phyloP scores from a whole-genome alignment of 345 rosid genomes.

The Schrenkiella parvula region DNA sequence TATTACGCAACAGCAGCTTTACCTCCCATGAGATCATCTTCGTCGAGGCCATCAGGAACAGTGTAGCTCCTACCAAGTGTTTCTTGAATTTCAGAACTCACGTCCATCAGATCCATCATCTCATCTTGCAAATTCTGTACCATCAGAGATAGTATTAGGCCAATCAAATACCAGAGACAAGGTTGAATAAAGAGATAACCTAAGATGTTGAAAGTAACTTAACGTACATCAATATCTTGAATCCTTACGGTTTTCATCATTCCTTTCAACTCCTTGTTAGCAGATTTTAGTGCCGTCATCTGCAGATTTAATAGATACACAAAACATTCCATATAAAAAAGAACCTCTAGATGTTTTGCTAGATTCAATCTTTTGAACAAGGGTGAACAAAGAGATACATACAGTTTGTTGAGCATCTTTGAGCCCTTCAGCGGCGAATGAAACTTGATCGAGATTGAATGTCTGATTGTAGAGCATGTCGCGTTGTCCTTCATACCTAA shows the following conservation, averaged over 20 bases:
- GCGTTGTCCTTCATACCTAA: slow-evolving; percentile 97
- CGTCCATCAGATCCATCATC: slow-evolving; percentile 99
- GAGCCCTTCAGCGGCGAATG: slow-evolving; percentile 91
- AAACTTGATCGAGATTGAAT: slow-evolving; percentile 97
- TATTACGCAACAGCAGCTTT: slow-evolving; percentile 14
- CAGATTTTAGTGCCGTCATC: slow-evolving; percentile 90
- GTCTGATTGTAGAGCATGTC: slow-evolving; percentile 98
- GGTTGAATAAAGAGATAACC: neutral
- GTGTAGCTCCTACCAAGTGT: slow-evolving; percentile 86
- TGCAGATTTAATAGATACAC: slow-evolving; percentile 28
- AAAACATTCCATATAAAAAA: neutral
- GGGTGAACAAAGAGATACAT: slow-evolving; percentile 8
- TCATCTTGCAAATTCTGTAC: slow-evolving; percentile 95
- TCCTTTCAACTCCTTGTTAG: slow-evolving; percentile 97
- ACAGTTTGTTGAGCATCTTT: slow-evolving; percentile 99
- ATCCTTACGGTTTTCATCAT: slow-evolving; percentile 99
- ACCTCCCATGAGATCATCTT: slow-evolving; percentile 99
- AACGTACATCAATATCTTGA: slow-evolving; percentile 81
- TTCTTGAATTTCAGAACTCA: slow-evolving; percentile 92
- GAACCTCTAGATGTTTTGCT: neutral
- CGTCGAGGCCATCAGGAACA: slow-evolving; percentile 97
- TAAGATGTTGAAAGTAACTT: neutral
- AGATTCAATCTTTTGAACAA: neutral
- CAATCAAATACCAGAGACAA: neutral
- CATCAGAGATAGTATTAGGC: slow-evolving; percentile 8